These are phyloP conservation scores for Monilinia fructicola DNA, from an alignment of 2,329 filamentous ascomycete genomes.

Conservation along the genomic window DNA sequence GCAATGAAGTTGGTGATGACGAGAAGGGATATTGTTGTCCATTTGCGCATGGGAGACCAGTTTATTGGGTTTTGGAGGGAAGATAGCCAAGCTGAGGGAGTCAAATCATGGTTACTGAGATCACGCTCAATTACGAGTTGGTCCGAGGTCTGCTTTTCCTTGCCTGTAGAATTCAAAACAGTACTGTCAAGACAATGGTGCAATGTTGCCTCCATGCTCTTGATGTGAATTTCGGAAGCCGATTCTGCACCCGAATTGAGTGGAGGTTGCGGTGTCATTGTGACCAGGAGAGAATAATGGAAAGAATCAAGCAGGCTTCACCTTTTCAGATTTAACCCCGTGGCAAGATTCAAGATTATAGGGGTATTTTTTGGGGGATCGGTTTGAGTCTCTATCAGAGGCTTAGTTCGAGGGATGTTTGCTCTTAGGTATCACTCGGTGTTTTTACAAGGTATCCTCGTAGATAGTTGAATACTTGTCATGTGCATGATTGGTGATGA, in stretches of 20 bases:
- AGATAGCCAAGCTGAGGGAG: background rate
- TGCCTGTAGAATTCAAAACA: background rate
- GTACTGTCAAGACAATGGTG: background rate
- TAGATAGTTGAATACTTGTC: background rate
- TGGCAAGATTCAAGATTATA: background rate
- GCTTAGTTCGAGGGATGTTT: background rate
- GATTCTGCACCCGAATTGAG: background rate
- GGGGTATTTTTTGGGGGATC: background rate
- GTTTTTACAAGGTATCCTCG: background rate
- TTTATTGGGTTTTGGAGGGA: slow-evolving; percentile 4
- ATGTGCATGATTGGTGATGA: background rate
- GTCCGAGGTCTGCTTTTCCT: background rate
- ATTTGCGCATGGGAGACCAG: slow-evolving; percentile 5
- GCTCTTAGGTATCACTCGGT: background rate
- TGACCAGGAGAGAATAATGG: background rate
- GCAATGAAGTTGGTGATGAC: background rate
- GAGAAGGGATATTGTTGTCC: background rate
- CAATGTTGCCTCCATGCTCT: background rate
- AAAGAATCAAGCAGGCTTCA: background rate
- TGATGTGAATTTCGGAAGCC: background rate
- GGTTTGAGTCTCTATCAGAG: background rate
- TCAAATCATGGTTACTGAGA: background rate
- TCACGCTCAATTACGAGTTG: background rate
- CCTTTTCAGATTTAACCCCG: background rate
- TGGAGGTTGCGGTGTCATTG: background rate